These are phyloP conservation scores for Trichosanthes truncata DNA, from an alignment of 306 rosid species.

Conservation along the genomic window DNA sequence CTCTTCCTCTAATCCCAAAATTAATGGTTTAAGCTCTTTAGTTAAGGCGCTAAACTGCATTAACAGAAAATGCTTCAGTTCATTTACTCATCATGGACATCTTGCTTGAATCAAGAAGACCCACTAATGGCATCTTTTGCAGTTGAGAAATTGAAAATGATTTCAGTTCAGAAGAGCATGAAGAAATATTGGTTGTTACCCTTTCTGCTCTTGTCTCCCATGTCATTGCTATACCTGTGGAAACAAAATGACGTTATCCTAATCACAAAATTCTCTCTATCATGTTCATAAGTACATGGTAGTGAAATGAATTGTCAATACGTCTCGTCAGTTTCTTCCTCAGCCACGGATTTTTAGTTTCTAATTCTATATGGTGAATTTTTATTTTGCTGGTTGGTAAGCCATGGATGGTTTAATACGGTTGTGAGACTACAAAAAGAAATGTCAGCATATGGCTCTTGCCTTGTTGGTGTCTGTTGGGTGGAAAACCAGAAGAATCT, in stretches of 20 bases:
- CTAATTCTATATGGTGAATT: background rate
- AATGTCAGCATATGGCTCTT: background rate
- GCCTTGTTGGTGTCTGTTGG: background rate
- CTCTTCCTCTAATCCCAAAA: background rate
- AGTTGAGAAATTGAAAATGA: background rate
- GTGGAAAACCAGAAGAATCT: background rate
- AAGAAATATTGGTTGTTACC: background rate
- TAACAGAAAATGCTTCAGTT: background rate
- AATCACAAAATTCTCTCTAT: background rate
- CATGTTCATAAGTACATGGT: background rate
- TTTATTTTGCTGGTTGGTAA: conserved; percentile 3
- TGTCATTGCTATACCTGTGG: background rate
- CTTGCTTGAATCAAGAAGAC: background rate
- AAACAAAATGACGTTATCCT: background rate
- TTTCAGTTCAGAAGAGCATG: background rate
- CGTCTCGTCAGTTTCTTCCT: background rate
- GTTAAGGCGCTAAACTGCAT: conserved; percentile 1
- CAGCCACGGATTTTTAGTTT: background rate
- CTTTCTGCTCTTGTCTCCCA: background rate
- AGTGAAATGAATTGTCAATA: background rate
- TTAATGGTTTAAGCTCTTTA: background rate
- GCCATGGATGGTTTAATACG: background rate
- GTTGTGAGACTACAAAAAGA: background rate
- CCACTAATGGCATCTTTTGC: background rate
- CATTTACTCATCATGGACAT: background rate